A percentile compares a stretch with the other conserved stretches of the same genome.
phyloP scores from a whole-genome alignment of 2,329 filamentous ascomycete species.

The Nothomitra cinnamomea region DNA sequence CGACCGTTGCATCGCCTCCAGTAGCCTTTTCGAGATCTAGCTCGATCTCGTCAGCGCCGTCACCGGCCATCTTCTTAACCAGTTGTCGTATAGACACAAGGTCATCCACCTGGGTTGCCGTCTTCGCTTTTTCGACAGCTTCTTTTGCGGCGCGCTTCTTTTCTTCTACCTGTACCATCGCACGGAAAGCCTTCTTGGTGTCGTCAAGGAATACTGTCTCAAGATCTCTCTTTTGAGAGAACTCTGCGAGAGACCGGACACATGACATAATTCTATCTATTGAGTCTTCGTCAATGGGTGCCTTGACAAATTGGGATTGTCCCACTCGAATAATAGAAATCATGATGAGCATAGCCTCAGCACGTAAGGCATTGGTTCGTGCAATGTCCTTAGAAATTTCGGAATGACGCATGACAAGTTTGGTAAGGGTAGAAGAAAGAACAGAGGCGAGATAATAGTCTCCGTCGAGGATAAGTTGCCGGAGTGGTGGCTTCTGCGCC shows the following conservation, averaged over 20 bases:
- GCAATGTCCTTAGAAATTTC: conserved; percentile 77
- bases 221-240: conserved; percentile 73
- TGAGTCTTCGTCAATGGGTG: conserved; percentile 92
- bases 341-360: conserved; percentile 99
- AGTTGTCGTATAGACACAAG: conserved; percentile 85
- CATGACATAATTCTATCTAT: conserved; percentile 98
- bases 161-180: conserved; percentile 94
- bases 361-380: conserved; percentile 82
- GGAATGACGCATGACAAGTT: conserved; percentile 92
- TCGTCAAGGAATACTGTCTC: conserved; percentile 89
- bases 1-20: conserved; percentile 66
- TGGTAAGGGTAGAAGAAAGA: conserved; percentile 87
- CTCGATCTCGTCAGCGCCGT: conserved; percentile 73
- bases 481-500: conserved; percentile 84
- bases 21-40: conserved; percentile 86
- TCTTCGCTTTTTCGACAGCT: conserved; percentile 81
- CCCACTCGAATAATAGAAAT: conserved; percentile 96
- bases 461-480: conserved; percentile 88
- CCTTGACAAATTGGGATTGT: conserved; percentile 97
- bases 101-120: conserved; percentile 88
- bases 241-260: conserved; percentile 80
- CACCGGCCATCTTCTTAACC: conserved; percentile 71
- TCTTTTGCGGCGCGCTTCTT: conserved; percentile 95
- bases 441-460: conserved; percentile 95
- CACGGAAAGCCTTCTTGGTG: conserved; percentile 85